Conservation (phyloP, 495 filamentous ascomycete genomes). For the Polyplosphaeria fusca region DNA sequence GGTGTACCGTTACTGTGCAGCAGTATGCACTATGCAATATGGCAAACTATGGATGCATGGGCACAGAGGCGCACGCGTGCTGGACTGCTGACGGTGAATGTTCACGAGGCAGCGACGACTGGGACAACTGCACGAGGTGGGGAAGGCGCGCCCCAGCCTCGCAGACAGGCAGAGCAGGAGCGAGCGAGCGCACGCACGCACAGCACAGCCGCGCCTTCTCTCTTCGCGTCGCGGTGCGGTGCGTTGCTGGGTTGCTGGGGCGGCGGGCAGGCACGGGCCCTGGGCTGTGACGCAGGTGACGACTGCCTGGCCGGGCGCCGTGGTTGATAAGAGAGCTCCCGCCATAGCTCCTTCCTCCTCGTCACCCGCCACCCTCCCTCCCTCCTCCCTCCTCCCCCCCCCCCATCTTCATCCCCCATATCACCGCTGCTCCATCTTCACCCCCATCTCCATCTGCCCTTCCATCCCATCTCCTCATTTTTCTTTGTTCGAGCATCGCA, state of each 20-base stretch:
- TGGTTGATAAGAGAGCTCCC: conserved; percentile 28
- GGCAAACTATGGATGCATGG: background rate
- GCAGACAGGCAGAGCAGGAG: too few relatives aligned
- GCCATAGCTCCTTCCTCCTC: conserved; percentile 13
- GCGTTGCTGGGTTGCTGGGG: background rate
- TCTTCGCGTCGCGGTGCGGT: background rate
- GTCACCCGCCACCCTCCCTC: conserved; percentile 9
- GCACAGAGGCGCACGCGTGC: background rate
- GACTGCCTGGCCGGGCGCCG: conserved; percentile 3
- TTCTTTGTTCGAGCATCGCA: conserved; percentile 22
- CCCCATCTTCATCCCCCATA: conserved; percentile 2
- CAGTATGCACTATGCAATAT: too few relatives aligned
- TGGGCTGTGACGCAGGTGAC: background rate
- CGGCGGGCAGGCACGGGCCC: background rate
- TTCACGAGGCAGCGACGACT: background rate
- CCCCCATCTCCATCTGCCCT: background rate
- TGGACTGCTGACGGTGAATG: background rate
- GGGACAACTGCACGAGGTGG: background rate
- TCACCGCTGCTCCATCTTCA: background rate
- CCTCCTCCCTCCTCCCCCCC: conserved; percentile 8
- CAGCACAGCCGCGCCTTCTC: too few relatives aligned
- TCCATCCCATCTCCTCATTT: conserved; percentile 6
- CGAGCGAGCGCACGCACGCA: too few relatives aligned
- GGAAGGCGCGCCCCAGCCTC: conserved; percentile 1
- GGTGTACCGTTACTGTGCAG: too few relatives aligned